Evolutionary conservation across 768 basidiomycete species (phyloP), one percentile per base, ranked within the genome.

Genomic region (Rhodotorula kratochvilovae): DNA sequence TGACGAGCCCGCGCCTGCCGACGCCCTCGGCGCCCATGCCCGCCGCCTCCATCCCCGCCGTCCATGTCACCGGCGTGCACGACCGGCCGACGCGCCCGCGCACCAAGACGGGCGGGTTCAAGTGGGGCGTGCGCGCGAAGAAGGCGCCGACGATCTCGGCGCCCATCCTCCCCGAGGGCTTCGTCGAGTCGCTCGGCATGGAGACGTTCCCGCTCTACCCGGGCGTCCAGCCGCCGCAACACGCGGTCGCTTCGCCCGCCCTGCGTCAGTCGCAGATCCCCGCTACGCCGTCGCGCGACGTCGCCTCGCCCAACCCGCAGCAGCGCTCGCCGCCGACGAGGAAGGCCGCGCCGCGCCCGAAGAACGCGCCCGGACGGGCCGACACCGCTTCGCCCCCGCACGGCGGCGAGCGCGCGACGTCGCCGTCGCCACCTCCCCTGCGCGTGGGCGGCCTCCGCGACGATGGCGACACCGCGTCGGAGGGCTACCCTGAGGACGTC

Each of bases 171-270:
- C 73, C 73, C 15, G 59, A 64, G 2, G 73, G 73, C 29, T 74
- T 74, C 45, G 69, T 74, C 66, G 63, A 71, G 45, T 64, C 73
- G 46, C 73, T 74, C 55, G 73, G 73, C 25, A 74, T 74, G 73
- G 63, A 68, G 56, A 74, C 73, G 1, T 74, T 74, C 51, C 61
- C 63, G 5, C 57, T 73, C 17, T 53, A 61, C 13, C 68, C 72
- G 7, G 72, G 72, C 13, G 69, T 61, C 67, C 58, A 61, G 35
- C 48, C 59, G 42, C 73, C 63, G 19, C 8, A 42, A 12, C 62
- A 53, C 62, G 61, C 61, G 27, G 35, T 39, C 64, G 10, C 33
- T 4, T 45, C 63, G 6, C 42, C 63, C 27, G 10, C 29, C 54
- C 12, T 48, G 27, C 55, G 55, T 45, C 31, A 63, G 17, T 42